Conservation (phyloP, 345 rosid genomes). For the Erucastrum elatum region DNA sequence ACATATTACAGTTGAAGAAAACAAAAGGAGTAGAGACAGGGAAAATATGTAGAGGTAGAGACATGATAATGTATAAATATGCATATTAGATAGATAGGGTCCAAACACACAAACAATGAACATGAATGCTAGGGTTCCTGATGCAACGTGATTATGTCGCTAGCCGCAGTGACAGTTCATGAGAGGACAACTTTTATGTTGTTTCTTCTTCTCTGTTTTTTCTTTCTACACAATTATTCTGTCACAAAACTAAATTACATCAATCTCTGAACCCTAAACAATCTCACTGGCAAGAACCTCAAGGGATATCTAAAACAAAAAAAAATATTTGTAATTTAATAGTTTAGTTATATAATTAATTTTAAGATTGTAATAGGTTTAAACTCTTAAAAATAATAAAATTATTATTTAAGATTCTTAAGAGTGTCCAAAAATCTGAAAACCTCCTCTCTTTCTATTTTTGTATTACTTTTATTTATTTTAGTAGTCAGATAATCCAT, state of each 20-base stretch:
- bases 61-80: conserved; percentile 23
- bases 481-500: no score
- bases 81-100: conserved; percentile 20
- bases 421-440: no score
- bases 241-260: conserved; percentile 5
- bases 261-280: neutral
- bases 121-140: conserved; percentile 44
- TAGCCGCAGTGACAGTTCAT: conserved; percentile 46
- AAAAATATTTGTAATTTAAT: no score
- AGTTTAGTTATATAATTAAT: no score
- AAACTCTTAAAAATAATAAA: no score
- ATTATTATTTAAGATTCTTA: no score
- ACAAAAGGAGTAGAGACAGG: conserved; percentile 27
- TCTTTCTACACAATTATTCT: conserved; percentile 26
- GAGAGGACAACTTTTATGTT: conserved; percentile 46
- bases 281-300: no score
- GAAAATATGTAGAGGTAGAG: conserved; percentile 6
- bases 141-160: conserved; percentile 50
- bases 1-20: conserved; percentile 17
- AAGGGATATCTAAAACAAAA: no score
- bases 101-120: conserved; percentile 37
- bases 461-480: no score
- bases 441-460: no score
- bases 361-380: no score
- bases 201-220: conserved; percentile 28